phyloP scores from a whole-genome alignment of 495 filamentous ascomycete species.

The Penicillium riverlandense region DNA sequence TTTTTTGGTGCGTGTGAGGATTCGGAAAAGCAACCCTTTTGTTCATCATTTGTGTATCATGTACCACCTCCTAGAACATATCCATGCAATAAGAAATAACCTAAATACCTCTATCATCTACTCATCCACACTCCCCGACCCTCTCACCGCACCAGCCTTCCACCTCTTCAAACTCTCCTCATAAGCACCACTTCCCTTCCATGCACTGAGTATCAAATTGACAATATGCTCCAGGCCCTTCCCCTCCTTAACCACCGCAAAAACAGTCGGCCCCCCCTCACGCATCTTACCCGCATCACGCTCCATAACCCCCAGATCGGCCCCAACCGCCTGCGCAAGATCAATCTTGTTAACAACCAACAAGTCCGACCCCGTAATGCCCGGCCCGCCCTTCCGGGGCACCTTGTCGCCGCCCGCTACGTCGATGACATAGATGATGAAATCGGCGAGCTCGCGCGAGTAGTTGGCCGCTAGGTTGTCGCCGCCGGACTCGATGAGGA shows the following conservation, averaged over 20 bases:
- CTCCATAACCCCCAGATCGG: conserved; percentile 91
- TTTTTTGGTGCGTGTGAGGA: conserved; percentile 11
- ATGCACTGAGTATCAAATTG: conserved; percentile 81
- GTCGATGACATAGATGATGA: conserved; percentile 97
- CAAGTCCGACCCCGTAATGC: conserved; percentile 91
- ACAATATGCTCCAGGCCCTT: conserved; percentile 80
- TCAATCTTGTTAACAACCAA: conserved; percentile 96
- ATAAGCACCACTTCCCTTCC: conserved; percentile 78
- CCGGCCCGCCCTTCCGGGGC: conserved; percentile 90
- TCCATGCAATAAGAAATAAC: not conserved
- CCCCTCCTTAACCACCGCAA: conserved; percentile 92
- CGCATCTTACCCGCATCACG: conserved; percentile 89
- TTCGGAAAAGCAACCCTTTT: not conserved
- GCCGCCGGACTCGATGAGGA: conserved; percentile 90
- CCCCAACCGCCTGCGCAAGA: conserved; percentile 83
- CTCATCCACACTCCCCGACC: conserved; percentile 34
- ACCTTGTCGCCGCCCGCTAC: conserved; percentile 97
- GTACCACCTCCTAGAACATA: conserved; percentile 1
- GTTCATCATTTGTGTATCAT: conserved; percentile 12
- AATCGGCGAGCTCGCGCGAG: conserved; percentile 86
- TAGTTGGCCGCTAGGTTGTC: conserved; percentile 98
- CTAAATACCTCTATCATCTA: conserved; percentile 5
- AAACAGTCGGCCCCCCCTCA: conserved; percentile 94
- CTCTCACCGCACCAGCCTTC: conserved; percentile 43
- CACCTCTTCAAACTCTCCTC: conserved; percentile 46